A percentile compares a stretch with the other conserved stretches of the same genome.
These are phyloP conservation scores for Helicostylum pulchrum DNA, from an alignment of 192 early-diverging fungal species.

Conservation along the genomic window DNA sequence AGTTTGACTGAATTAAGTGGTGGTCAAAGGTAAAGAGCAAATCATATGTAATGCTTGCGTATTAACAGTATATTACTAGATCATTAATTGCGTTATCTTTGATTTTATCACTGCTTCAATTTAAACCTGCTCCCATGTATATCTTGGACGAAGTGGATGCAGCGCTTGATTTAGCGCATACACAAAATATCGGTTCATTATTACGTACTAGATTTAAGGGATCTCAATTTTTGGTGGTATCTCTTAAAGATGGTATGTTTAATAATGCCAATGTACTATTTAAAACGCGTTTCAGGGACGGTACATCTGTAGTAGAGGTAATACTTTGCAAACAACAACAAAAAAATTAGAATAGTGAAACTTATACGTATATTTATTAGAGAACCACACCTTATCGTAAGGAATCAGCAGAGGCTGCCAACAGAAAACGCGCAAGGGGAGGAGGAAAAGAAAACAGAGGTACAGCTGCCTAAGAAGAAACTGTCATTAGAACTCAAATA, in stretches of 20 bases:
- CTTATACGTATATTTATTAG: not conserved
- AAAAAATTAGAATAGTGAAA: not conserved
- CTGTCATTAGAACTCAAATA: too few species aligned
- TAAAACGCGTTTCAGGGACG: constrained; percentile 88
- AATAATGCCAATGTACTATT: constrained; percentile 98
- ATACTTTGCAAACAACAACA: not conserved
- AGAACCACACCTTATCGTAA: constrained; percentile 12
- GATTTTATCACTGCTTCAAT: constrained; percentile 93
- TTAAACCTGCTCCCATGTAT: constrained; percentile 99
- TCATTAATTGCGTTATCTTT: constrained; percentile 95
- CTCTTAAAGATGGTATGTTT: constrained; percentile 99
- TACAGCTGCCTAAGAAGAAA: too few species aligned
- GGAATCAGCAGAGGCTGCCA: not conserved
- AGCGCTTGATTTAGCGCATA: constrained; percentile 95
- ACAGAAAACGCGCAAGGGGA: not conserved
- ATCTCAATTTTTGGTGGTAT: constrained; percentile 97
- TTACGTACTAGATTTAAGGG: constrained; percentile 90
- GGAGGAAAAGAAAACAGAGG: not conserved
- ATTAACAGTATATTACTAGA: constrained; percentile 35
- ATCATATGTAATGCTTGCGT: not conserved
- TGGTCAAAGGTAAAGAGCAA: constrained; percentile 72
- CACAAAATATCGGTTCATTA: constrained; percentile 97
- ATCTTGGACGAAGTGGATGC: constrained; percentile 99
- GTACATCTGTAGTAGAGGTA: constrained; percentile 88
- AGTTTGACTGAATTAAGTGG: constrained; percentile 95